Conservation (phyloP, 805 yeast genomes). For the Candida ponderosae region DNA sequence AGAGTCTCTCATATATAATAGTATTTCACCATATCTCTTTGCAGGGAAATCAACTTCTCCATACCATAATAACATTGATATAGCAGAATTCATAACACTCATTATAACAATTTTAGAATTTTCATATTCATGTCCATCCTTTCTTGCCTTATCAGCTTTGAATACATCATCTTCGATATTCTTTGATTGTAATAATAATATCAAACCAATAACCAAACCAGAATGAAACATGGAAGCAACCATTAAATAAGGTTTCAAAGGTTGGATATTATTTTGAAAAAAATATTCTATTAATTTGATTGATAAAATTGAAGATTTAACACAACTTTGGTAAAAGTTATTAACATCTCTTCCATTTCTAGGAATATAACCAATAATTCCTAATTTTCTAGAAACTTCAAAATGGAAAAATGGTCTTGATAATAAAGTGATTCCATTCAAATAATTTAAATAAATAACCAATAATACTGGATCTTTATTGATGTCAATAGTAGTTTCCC, state of each 20-base stretch:
- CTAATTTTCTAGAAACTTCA: slow-evolving; percentile 16
- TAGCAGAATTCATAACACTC: slow-evolving; percentile 14
- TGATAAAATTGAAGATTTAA: slow-evolving; percentile 27
- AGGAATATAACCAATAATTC: slow-evolving; percentile 10
- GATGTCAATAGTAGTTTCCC: slow-evolving; percentile 6
- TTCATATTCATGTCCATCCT: slow-evolving; percentile 3
- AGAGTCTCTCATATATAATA: slow-evolving; percentile 13
- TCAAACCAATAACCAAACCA: slow-evolving; percentile 27
- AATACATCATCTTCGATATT: slow-evolving; percentile 13
- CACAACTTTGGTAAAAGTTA: slow-evolving; percentile 27
- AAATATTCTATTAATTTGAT: slow-evolving; percentile 24
- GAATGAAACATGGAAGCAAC: slow-evolving; percentile 28
- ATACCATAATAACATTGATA: slow-evolving; percentile 11
- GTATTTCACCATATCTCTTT: slow-evolving; percentile 8
- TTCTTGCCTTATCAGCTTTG: slow-evolving; percentile 4
- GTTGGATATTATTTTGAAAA: slow-evolving; percentile 21
- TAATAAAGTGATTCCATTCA: slow-evolving; percentile 29
- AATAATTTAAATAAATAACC: slow-evolving; percentile 27
- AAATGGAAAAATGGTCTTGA: slow-evolving; percentile 35
- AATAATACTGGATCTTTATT: slow-evolving; percentile 15
- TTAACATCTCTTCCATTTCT: slow-evolving; percentile 7
- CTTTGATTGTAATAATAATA: slow-evolving; percentile 16
- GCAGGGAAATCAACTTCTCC: slow-evolving; percentile 15
- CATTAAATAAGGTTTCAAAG: slow-evolving; percentile 27
- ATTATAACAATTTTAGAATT: slow-evolving; percentile 9